Evolutionary conservation across 2,329 filamentous ascomycete species (phyloP).

Genomic region (Xylaria sp.): DNA sequence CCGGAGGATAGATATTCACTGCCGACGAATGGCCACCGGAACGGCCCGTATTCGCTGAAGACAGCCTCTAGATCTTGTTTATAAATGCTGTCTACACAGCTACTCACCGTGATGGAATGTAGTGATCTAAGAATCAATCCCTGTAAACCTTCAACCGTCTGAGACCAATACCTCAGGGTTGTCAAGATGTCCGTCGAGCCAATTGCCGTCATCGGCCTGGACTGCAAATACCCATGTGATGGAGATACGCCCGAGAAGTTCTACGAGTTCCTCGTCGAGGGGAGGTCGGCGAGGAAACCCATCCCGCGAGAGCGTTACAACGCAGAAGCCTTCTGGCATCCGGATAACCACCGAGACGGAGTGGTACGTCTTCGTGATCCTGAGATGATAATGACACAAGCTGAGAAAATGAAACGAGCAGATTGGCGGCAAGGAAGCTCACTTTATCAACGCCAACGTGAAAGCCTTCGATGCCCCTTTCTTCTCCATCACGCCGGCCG

Average conservation of each 20-base stretch:
- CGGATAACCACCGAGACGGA: conserved; percentile 28
- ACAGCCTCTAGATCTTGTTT: neutral
- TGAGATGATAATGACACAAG: neutral
- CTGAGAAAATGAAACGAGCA: conserved; percentile 1
- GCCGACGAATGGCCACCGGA: neutral
- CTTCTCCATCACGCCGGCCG: conserved; percentile 24
- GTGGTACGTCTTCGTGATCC: conserved; percentile 15
- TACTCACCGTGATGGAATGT: neutral
- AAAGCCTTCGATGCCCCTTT: conserved; percentile 28
- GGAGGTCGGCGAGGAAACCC: conserved; percentile 21
- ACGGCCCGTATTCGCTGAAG: neutral
- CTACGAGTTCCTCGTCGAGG: conserved; percentile 26
- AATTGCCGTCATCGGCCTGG: conserved; percentile 31
- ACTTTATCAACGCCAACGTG: conserved; percentile 28
- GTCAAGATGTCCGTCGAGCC: conserved; percentile 39
- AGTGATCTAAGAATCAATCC: neutral
- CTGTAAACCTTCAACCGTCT: neutral
- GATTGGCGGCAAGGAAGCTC: conserved; percentile 27
- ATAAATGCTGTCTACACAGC: neutral
- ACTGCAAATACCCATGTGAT: conserved; percentile 23
- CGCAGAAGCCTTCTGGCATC: conserved; percentile 28
- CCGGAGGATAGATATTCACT: neutral
- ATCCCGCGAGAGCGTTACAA: conserved; percentile 26
- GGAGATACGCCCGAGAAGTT: conserved; percentile 31
- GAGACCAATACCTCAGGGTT: neutral